Conservation (phyloP, 371 early-diverging fungal species). For the Mortierella sp. region DNA sequence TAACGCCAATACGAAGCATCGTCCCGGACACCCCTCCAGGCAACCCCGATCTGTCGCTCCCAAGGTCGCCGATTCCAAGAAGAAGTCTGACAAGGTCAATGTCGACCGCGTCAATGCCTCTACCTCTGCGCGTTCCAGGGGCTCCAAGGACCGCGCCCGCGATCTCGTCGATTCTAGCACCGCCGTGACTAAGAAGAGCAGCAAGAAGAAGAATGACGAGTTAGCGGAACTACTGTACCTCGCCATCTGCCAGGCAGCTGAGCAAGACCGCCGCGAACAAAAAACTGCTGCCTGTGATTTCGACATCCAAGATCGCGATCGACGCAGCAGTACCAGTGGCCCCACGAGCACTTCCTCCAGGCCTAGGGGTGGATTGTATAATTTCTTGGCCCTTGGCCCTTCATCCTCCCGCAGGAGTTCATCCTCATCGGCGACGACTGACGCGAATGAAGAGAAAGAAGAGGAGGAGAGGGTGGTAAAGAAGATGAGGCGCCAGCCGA, state of each 20-base stretch:
- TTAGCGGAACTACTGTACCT: not conserved
- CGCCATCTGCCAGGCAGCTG: not conserved
- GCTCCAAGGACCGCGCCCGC: not conserved
- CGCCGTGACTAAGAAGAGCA: not conserved
- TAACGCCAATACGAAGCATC: no score
- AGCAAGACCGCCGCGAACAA: not conserved
- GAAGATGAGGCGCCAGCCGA: not conserved
- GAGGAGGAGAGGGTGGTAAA: not conserved
- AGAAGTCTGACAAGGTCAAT: no score
- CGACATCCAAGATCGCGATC: not conserved
- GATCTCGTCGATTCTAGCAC: not conserved
- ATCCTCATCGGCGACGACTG: not conserved
- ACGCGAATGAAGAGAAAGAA: not conserved
- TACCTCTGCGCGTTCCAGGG: not conserved
- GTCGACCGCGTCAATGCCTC: not conserved
- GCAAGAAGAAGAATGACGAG: not conserved
- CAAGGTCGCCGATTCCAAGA: no score
- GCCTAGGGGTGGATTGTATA: not conserved
- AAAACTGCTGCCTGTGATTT: not conserved
- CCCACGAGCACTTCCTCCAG: not conserved
- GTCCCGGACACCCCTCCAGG: no score
- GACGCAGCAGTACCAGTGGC: not conserved
- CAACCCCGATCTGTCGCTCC: no score
- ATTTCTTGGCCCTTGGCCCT: not conserved
- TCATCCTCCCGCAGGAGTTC: not conserved